phyloP scores from a whole-genome alignment of 768 basidiomycete species.

The Podaxis sp. region DNA sequence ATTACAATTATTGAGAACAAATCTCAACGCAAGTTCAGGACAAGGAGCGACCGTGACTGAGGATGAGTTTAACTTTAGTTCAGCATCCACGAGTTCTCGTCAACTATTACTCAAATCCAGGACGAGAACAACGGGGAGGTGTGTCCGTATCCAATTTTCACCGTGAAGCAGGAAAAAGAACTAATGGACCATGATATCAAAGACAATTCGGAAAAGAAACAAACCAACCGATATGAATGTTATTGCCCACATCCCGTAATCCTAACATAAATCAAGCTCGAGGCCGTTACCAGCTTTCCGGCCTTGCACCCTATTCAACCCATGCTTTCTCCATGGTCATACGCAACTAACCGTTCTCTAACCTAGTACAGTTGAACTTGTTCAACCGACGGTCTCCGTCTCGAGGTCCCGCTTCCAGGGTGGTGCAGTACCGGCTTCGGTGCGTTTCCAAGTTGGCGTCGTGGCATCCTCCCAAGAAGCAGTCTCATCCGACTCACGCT shows the following conservation, averaged over 20 bases:
- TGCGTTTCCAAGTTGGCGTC: neutral
- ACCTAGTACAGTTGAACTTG: neutral
- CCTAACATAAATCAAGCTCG: neutral
- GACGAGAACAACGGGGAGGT: neutral
- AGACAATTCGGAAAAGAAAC: neutral
- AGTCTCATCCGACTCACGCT: neutral
- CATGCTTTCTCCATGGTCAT: neutral
- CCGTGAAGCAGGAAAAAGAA: neutral
- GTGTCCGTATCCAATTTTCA: neutral
- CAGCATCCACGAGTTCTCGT: neutral
- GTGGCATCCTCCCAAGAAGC: neutral
- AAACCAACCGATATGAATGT: neutral
- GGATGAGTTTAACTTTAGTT: neutral
- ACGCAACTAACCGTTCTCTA: neutral
- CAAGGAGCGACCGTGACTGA: neutral
- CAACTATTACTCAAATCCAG: neutral
- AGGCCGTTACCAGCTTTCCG: neutral
- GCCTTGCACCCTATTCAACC: neutral
- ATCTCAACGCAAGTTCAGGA: neutral
- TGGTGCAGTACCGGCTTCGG: neutral
- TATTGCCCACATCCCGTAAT: neutral
- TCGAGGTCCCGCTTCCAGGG: neutral
- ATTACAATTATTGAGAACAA: neutral
- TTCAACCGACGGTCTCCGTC: neutral
- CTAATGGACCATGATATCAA: neutral